These are phyloP conservation scores for Monilinia polystroma DNA, from an alignment of 2,329 filamentous ascomycete genomes.

Conservation along the genomic window DNA sequence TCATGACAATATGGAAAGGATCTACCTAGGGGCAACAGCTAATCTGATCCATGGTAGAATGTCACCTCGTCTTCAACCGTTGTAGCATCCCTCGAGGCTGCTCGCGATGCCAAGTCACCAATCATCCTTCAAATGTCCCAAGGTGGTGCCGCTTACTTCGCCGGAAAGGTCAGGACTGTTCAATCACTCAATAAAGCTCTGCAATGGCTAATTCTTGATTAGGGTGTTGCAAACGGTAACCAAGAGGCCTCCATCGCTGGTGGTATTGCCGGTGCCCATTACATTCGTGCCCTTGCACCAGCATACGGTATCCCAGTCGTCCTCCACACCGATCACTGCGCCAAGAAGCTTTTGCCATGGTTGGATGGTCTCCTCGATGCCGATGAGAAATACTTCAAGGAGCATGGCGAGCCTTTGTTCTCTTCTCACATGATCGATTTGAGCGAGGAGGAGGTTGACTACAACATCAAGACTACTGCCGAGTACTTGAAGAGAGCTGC, in stretches of 20 bases:
- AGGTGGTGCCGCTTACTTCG: slow-evolving; percentile 90
- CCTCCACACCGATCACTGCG: slow-evolving; percentile 97
- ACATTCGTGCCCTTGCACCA: slow-evolving; percentile 84
- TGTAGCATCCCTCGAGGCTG: slow-evolving; percentile 88
- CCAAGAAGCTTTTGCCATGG: slow-evolving; percentile 99
- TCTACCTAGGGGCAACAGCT: not conserved
- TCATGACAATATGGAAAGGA: not conserved
- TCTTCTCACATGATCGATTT: slow-evolving; percentile 98
- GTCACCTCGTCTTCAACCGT: slow-evolving; percentile 89
- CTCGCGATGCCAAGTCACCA: slow-evolving; percentile 85
- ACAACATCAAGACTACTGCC: slow-evolving; percentile 89
- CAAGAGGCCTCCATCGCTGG: slow-evolving; percentile 89
- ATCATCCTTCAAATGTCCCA: slow-evolving; percentile 93
- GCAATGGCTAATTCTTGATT: slow-evolving; percentile 25
- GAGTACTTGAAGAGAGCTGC: slow-evolving; percentile 91
- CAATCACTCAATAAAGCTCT: not conserved
- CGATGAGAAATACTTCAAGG: slow-evolving; percentile 94
- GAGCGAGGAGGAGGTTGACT: slow-evolving; percentile 85
- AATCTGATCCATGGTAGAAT: slow-evolving; percentile 52
- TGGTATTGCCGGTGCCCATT: slow-evolving; percentile 85
- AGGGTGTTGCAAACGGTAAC: slow-evolving; percentile 76
- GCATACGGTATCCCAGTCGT: slow-evolving; percentile 87
- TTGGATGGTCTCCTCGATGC: slow-evolving; percentile 93
- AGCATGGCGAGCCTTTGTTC: slow-evolving; percentile 88
- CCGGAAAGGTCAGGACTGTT: slow-evolving; percentile 63